phyloP scores from a whole-genome alignment of 176 grass and related monocot genomes.

The Rhynchospora tenuis region DNA sequence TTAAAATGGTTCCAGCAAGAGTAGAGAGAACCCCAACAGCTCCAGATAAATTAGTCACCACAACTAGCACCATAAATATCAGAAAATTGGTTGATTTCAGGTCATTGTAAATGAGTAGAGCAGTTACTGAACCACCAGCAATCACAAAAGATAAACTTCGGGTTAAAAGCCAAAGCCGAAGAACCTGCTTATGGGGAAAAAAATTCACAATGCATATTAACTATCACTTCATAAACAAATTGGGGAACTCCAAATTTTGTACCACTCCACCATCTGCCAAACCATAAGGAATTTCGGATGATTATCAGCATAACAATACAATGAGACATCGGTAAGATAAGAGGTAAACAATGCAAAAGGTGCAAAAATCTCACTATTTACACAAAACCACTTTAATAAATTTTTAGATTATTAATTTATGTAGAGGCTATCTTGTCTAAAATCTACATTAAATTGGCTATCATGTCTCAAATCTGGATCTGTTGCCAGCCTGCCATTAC shows the following conservation, averaged over 20 bases:
- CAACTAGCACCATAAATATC: slow-evolving; percentile 42
- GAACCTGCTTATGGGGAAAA: slow-evolving; percentile 35
- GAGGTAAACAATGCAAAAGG: neutral
- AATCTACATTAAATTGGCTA: neutral
- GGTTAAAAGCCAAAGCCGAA: slow-evolving; percentile 54
- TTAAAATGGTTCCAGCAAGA: slow-evolving; percentile 80
- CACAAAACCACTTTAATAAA: neutral
- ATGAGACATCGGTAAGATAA: neutral
- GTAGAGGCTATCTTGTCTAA: neutral
- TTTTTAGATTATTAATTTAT: neutral
- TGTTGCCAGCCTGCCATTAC: neutral
- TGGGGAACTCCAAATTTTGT: too few species aligned
- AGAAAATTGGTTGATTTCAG: slow-evolving; percentile 37
- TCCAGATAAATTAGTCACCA: slow-evolving; percentile 61
- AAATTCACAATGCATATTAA: neutral
- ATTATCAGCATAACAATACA: neutral
- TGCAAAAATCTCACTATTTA: neutral
- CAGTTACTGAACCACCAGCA: slow-evolving; percentile 50
- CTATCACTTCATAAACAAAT: neutral
- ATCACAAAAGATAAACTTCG: slow-evolving; percentile 68
- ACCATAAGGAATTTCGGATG: neutral
- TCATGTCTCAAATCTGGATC: neutral
- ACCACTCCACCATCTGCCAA: neutral
- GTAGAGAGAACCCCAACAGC: slow-evolving; percentile 74
- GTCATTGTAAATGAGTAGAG: slow-evolving; percentile 35